Percentiles rank a stretch among this genome's conserved stretches.
Conservation (phyloP, 2,329 filamentous ascomycete species). For the Incumbomyces lentus region DNA sequence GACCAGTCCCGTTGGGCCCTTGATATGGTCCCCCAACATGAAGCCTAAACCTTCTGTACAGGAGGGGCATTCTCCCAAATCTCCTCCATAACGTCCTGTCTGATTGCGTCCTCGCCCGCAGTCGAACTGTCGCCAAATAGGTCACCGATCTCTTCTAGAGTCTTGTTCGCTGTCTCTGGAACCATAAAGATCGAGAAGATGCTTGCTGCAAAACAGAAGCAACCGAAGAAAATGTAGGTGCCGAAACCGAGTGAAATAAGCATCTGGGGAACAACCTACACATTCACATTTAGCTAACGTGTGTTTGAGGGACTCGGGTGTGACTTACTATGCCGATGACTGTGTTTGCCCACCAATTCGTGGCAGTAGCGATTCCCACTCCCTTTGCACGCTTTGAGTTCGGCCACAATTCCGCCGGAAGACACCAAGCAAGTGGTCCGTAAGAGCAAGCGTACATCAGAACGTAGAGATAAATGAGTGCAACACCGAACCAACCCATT, state of each 20-base stretch:
- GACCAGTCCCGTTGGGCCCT: no score
- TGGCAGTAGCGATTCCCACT: conserved; percentile 26
- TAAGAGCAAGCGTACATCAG: conserved; percentile 23
- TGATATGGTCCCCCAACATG: no score
- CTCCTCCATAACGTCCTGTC: conserved; percentile 10
- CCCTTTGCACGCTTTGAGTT: conserved; percentile 28
- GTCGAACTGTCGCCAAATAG: conserved; percentile 12
- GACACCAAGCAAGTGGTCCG: conserved; percentile 28
- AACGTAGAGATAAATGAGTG: conserved; percentile 31
- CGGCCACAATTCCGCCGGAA: conserved; percentile 30
- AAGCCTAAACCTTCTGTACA: no score
- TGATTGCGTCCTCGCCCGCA: not conserved
- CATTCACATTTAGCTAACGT: no score
- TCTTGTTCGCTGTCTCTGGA: conserved; percentile 8
- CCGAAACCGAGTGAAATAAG: conserved; percentile 21
- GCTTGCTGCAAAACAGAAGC: conserved; percentile 15
- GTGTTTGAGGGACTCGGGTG: no score
- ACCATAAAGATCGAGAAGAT: conserved; percentile 21
- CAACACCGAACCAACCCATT: conserved; percentile 29
- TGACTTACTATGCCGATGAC: not conserved
- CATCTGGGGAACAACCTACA: no score
- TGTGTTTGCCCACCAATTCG: conserved; percentile 25
- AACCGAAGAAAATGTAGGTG: conserved; percentile 31
- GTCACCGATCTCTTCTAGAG: conserved; percentile 7
- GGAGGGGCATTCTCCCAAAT: not conserved